Evolutionary conservation across 148 eudicot genomes (phyloP), one percentile per base, ranked within the genome.

Genomic region (Diospyros kaki): DNA sequence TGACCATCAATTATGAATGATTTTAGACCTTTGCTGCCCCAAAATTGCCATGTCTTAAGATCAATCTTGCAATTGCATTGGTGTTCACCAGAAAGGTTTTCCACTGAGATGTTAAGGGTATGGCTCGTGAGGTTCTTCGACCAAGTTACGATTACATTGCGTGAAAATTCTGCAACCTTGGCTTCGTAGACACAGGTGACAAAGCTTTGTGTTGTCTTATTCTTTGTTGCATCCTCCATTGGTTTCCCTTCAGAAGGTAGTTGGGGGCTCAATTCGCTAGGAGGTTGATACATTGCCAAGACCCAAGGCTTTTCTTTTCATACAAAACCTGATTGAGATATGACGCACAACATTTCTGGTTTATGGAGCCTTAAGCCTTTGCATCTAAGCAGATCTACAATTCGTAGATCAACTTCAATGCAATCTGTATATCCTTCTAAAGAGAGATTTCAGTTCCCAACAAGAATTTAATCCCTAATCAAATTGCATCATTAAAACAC

Each of bases 31-130:
- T 80, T 77, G 45, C 64, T 80, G 42, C 83, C 83, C 83, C 83
- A 83, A 12, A 83, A 80, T 63, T 83, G 83, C 86, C 86, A 83
- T 4, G 86, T 73, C 68, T 83, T 77, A 59, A 83, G 83, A 61
- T 83, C 83, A 66, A 83, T 67, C 56, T 83, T 83, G 83, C 86
- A 80, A 0, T 52, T 73, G 78, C 73, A 80, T 14, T 71, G 81
- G 15, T 41, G 46, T 15, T 74, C 68, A 18, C 54, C 79, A 8
- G 52, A 61, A 40, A 62, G 70, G 81, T 63, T 69, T 46, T 74
- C 86, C 0, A 83, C 83, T 1, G 56, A 41, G 44, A 83, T 74
- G 77, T 60, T 71, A 18, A 83, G 86, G 45, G 77, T 58, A 39
- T 77, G 83, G 79, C 71, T 77, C 28, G 66, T 77, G 56, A 80